A percentile compares a stretch with the other conserved stretches of the same genome.
These are phyloP conservation scores for Austroboletus rostrupii DNA, from an alignment of 1,284 basidiomycete species.

Conservation along the genomic window DNA sequence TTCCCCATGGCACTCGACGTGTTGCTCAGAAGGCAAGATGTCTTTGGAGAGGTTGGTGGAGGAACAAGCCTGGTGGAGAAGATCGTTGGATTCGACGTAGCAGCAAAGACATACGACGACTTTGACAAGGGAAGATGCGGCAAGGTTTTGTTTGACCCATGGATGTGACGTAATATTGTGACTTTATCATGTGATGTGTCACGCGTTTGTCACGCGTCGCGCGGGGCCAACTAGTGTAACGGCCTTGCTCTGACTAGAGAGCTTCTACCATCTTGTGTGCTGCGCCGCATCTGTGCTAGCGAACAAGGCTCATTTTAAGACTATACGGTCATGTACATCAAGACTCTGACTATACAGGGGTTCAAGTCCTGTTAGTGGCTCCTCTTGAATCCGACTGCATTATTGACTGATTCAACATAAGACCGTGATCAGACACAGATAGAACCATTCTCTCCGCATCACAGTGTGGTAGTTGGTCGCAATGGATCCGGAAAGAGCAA, in stretches of 20 bases:
- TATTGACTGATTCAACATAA: slow-evolving; percentile 22
- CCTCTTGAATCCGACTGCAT: not conserved
- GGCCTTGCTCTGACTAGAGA: not conserved
- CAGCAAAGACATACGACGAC: slow-evolving; percentile 52
- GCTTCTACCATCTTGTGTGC: not conserved
- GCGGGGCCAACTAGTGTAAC: not conserved
- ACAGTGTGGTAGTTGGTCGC: slow-evolving; percentile 92
- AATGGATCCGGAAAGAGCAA: slow-evolving; percentile 97
- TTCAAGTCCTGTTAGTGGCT: slow-evolving; percentile 85
- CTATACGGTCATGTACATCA: slow-evolving; percentile 66
- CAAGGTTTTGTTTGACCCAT: slow-evolving; percentile 72
- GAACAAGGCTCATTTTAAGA: not conserved
- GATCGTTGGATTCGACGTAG: slow-evolving; percentile 54
- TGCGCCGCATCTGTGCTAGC: not conserved
- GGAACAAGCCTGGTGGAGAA: slow-evolving; percentile 60
- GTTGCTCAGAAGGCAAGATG: slow-evolving; percentile 63
- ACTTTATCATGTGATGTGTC: slow-evolving; percentile 16
- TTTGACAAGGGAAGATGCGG: slow-evolving; percentile 71
- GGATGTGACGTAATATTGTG: slow-evolving; percentile 33
- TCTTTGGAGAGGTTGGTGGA: slow-evolving; percentile 61
- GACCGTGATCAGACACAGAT: slow-evolving; percentile 82
- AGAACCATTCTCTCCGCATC: slow-evolving; percentile 77
- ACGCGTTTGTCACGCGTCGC: slow-evolving; percentile 21
- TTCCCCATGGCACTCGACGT: slow-evolving; percentile 72
- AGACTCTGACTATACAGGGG: slow-evolving; percentile 91